Percentiles rank a stretch among this genome's conserved stretches.
These are phyloP conservation scores for Phytophthora lateralis DNA, from an alignment of 352 stramenopile species.

Conservation along the genomic window DNA sequence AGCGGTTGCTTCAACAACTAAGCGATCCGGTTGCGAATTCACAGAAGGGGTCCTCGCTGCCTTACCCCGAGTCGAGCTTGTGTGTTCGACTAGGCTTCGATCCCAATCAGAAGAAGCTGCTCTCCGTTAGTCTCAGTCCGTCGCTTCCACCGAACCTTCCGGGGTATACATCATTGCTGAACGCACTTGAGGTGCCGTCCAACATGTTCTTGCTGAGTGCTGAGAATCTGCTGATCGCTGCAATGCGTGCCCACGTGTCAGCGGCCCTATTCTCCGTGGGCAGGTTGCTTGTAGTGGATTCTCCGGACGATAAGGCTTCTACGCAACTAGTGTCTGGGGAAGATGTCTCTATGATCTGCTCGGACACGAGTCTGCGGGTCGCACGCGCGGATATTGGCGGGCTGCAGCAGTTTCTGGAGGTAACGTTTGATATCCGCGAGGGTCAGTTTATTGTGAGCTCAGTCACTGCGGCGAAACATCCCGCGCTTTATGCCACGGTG, in stretches of 20 bases:
- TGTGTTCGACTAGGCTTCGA: conserved; percentile 75
- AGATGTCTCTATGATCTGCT: conserved; percentile 65
- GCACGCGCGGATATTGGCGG: conserved; percentile 76
- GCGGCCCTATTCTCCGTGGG: conserved; percentile 75
- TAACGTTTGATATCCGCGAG: conserved; percentile 85
- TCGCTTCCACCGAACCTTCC: conserved; percentile 71
- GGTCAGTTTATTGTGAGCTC: conserved; percentile 73
- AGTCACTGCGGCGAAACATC: conserved; percentile 66
- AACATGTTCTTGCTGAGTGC: conserved; percentile 83
- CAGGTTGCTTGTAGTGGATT: conserved; percentile 73
- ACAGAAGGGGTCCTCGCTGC: conserved; percentile 29
- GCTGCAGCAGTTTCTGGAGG: conserved; percentile 73
- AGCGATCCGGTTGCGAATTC: conserved; percentile 39
- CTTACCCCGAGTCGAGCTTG: conserved; percentile 70
- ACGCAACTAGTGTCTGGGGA: conserved; percentile 78
- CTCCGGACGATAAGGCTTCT: conserved; percentile 48
- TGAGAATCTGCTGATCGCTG: conserved; percentile 75
- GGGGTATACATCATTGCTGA: conserved; percentile 51
- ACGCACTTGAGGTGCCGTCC: conserved; percentile 67
- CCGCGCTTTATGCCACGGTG: conserved; percentile 53
- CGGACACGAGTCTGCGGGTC: conserved; percentile 65
- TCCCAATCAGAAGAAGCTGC: conserved; percentile 58
- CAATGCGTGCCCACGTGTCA: conserved; percentile 77
- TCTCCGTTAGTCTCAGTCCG: conserved; percentile 68
- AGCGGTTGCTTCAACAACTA: conserved; percentile 63